Base-by-base conservation (phyloP, 345 rosid genomes). In the Alliaria petiolata region DNA sequence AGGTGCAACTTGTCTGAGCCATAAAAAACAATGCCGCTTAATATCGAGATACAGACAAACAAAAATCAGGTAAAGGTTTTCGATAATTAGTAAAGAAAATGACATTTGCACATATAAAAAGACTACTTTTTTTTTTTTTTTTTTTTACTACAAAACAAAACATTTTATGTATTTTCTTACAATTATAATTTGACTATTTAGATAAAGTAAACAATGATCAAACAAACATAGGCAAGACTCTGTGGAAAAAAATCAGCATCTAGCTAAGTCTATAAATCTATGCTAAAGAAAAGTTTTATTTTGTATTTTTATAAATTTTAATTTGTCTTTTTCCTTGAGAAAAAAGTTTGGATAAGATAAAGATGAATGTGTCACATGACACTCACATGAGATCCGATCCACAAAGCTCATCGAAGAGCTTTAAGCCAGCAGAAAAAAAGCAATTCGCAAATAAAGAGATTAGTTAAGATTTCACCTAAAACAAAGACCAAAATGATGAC, bases 281-380 rank as follows among this genome's bases (percentile, higher is more conserved):
- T 10, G 55, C 35, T 19, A 58, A n/a, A 46, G n/a, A 40, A 52
- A 62, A 45, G 47, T 7, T 43, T 33, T 52, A 12, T 70, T 62
- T 53, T 71, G 55, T 62, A 54, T 35, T 64, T 34, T 63, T 25
- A 62, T 72, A 53, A 34, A 53, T 0, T 42, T 8, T 33, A 35
- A 45, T 34, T 34, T 64, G 57, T 30, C 40, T 8, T 45, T 31
- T 31, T 1, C 13, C 39, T 16, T 15, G 11, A 39, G 11, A 20
- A 15, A 34, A 31, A 40, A 5, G 2, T 15, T 34, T 54, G 33
- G 63, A 65, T 54, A 46, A 57, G 54, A 73, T 65, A 56, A 57
- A 56, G 64, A 34, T 39, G 39, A 65, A 58, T 43, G 63, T 43
- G 46, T 51, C 33, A 62, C 54, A 51, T 52, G 54, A 14, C 62